A percentile compares a stretch with the other conserved stretches of the same genome.
These are phyloP conservation scores for Plectosphaerella plurivora DNA, from an alignment of 2,329 filamentous ascomycete genomes.

Conservation along the genomic window DNA sequence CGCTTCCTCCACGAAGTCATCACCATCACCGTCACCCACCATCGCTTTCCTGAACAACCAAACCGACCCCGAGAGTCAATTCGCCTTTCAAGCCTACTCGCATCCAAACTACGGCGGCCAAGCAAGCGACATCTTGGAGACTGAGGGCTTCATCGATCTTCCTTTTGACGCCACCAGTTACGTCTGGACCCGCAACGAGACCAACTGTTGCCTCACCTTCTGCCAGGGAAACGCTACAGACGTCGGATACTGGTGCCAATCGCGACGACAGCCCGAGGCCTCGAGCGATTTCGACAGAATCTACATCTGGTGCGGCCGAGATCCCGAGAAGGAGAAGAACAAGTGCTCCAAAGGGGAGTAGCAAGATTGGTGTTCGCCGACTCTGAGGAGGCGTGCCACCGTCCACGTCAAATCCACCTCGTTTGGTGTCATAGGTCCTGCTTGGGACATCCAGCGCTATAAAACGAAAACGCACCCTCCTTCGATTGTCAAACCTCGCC, in stretches of 20 bases:
- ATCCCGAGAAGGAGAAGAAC: neutral
- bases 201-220: slow-evolving; percentile 17
- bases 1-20: neutral
- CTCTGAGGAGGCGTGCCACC: too few relatives aligned
- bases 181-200: slow-evolving; percentile 14
- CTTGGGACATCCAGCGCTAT: too few relatives aligned
- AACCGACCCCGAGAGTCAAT: slow-evolving; percentile 10
- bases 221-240: slow-evolving; percentile 7
- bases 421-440: too few relatives aligned
- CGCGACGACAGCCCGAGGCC: neutral
- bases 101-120: slow-evolving; percentile 16
- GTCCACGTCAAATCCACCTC: too few relatives aligned
- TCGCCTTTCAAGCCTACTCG: slow-evolving; percentile 27
- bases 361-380: neutral
- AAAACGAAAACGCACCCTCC: too few relatives aligned
- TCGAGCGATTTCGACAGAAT: neutral
- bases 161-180: slow-evolving; percentile 15
- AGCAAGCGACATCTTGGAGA: slow-evolving; percentile 13
- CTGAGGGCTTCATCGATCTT: slow-evolving; percentile 18
- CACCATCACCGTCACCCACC: slow-evolving; percentile 1
- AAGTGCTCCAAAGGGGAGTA: neutral
- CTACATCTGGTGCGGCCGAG: neutral
- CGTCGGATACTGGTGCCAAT: slow-evolving; percentile 5
- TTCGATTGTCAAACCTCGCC: too few relatives aligned
- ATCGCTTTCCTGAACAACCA: slow-evolving; percentile 17